Evolutionary conservation across 805 yeast genomes (phyloP).

Genomic region (Phaffomyces opuntiae): DNA sequence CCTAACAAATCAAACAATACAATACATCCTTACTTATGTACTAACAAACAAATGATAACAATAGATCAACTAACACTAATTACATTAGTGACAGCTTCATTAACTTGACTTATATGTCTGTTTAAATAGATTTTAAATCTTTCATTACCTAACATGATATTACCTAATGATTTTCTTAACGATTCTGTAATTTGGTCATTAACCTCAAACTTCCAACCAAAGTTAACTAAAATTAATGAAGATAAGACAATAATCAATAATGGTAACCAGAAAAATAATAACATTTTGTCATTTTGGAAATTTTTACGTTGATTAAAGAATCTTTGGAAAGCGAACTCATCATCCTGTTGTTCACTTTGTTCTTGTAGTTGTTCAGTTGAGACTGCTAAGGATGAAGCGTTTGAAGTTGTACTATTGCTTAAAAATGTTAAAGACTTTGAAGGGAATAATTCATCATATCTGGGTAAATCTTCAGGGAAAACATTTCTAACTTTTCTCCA

Average conservation of each 20-base stretch:
- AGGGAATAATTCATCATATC: conserved; percentile 73
- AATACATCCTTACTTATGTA: background rate
- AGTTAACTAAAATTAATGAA: conserved; percentile 31
- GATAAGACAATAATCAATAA: conserved; percentile 50
- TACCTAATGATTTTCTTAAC: conserved; percentile 38
- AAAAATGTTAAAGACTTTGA: conserved; percentile 10
- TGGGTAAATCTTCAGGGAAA: conserved; percentile 48
- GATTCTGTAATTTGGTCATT: conserved; percentile 30
- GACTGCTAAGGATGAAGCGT: conserved; percentile 4
- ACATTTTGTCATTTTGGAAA: conserved; percentile 68
- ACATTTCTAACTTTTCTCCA: conserved; percentile 33
- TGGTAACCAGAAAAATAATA: conserved; percentile 89
- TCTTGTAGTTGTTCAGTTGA: conserved; percentile 4
- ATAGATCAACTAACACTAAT: conserved; percentile 14
- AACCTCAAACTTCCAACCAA: conserved; percentile 28
- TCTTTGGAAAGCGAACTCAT: conserved; percentile 30
- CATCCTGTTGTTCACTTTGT: conserved; percentile 7
- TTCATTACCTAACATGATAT: conserved; percentile 45
- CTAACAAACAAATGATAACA: background rate
- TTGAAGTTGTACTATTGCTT: background rate
- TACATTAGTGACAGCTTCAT: conserved; percentile 32
- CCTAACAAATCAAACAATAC: background rate
- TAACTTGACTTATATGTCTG: conserved; percentile 31
- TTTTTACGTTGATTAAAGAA: conserved; percentile 38
- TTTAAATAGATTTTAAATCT: conserved; percentile 38